Base-by-base conservation (phyloP, 2,329 filamentous ascomycete species). In the Chaetomiaceae sp. region DNA sequence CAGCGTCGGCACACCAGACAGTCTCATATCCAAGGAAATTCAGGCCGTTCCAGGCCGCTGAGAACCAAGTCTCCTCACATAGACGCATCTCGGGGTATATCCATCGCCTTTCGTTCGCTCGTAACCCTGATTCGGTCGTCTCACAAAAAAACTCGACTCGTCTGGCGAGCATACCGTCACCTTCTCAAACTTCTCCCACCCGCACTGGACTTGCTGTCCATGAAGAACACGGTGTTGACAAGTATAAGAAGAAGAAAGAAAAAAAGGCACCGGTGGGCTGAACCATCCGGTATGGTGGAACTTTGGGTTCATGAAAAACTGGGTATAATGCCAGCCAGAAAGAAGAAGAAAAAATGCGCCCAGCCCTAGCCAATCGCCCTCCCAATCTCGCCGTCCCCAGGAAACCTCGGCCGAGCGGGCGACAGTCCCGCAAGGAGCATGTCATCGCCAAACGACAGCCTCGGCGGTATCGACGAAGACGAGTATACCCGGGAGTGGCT, bases 351-450 rank as follows among this genome's bases (percentile, higher is more conserved):
- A 36, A 8, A 16, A 16, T 14, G 14, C 4, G 33, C 7, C 13
- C 10, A 25, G 16, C 16, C 18, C 56, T 70, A 81, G n/a, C 78
- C 78, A 48, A 81, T 75, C 3, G 78, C 78, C 25, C 75, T 71
- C 5, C 79, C 79, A 65, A 81, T 81, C 42, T 75, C 72, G 10
- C 71, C 72, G 51, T 71, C 67, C 51, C 70, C 71, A 5, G 21
- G 10, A 46, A 78, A 66, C 25, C 73, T 63, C 11, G 77, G 76
- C 8, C 75, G 73, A 1, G 40, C 51, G 2, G 78, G 76, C 18
- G 78, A 77, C 5, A 80, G 64, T 2, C 74, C 77, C 5, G 70
- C 73, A 7, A 73, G 56, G 16, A 69, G 66, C 34, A 69, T 61
- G 8, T 79, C 75, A 4, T 81, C 74, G 6, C 75, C 74, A 25